A percentile compares a stretch with the other conserved stretches of the same genome.
Evolutionary conservation across 208 protist species (phyloP).

Genomic region (Porcisia hertigi): DNA sequence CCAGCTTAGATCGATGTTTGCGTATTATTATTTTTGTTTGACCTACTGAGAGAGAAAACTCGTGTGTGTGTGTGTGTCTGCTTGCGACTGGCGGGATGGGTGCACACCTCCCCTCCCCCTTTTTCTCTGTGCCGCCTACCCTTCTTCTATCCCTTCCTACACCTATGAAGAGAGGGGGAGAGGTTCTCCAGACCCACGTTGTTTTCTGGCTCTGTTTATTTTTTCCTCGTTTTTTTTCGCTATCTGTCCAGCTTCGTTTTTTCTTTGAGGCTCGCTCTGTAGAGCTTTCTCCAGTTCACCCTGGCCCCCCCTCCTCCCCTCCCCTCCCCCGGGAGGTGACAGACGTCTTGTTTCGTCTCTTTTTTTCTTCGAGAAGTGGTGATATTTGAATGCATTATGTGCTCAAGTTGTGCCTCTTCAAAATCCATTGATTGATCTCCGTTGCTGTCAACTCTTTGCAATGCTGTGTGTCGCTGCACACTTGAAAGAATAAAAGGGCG

Average conservation of each 20-base stretch:
- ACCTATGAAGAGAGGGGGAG: neutral
- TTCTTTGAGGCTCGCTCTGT: neutral
- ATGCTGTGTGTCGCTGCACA: neutral
- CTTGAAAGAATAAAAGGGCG: neutral
- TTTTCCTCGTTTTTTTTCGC: conserved; percentile 8
- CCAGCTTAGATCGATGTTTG: neutral
- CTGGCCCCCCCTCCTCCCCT: neutral
- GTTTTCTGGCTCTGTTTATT: neutral
- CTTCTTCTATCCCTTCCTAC: neutral
- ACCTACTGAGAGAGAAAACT: neutral
- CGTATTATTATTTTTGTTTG: neutral
- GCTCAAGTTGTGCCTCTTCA: neutral
- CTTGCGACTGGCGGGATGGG: neutral
- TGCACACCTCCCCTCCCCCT: neutral
- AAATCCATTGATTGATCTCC: neutral
- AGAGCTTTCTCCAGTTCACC: neutral
- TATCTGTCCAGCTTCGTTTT: conserved; percentile 2
- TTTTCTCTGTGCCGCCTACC: too few relatives aligned
- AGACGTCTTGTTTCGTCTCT: neutral
- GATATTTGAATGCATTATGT: neutral
- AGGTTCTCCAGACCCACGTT: neutral
- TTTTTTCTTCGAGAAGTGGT: neutral
- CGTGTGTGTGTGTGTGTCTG: neutral
- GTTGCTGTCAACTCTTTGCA: neutral
- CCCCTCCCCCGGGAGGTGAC: too few relatives aligned